Percentiles rank a stretch among this genome's conserved stretches.
Evolutionary conservation across 768 basidiomycete genomes (phyloP).

Genomic region (Calocybe indica): DNA sequence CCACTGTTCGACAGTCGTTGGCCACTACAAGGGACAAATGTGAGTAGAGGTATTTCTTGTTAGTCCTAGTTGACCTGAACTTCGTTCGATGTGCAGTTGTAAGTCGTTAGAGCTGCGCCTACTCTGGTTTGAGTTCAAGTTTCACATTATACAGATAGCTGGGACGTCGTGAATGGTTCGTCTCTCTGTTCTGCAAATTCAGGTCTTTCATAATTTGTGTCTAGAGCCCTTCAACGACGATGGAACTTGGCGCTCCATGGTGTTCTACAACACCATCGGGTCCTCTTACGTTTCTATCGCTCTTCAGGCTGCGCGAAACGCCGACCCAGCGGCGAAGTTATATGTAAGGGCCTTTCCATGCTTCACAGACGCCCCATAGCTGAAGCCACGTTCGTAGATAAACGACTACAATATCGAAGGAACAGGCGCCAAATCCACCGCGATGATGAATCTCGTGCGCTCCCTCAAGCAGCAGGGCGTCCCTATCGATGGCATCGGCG

Average conservation of each 20-base stretch:
- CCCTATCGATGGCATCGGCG: constrained; percentile 58
- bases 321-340: constrained; percentile 51
- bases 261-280: constrained; percentile 38
- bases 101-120: constrained; percentile 16
- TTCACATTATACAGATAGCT: constrained; percentile 23
- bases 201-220: constrained; percentile 11
- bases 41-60: constrained; percentile 14
- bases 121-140: not conserved
- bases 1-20: constrained; percentile 45
- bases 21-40: constrained; percentile 48
- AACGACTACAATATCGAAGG: constrained; percentile 38
- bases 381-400: constrained; percentile 14
- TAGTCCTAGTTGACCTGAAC: not conserved
- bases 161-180: constrained; percentile 38
- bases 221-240: constrained; percentile 38
- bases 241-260: constrained; percentile 35
- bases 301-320: constrained; percentile 35
- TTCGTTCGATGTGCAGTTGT: constrained; percentile 16
- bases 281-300: constrained; percentile 34
- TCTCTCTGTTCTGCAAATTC: not conserved
- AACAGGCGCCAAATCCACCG: constrained; percentile 46
- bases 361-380: no score
- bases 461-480: constrained; percentile 38
- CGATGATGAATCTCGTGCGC: constrained; percentile 47
- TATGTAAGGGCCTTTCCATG: constrained; percentile 29